Evolutionary conservation across 768 basidiomycete species (phyloP), one percentile per base, ranked within the genome.

Genomic region (Lactarius hatsudake): DNA sequence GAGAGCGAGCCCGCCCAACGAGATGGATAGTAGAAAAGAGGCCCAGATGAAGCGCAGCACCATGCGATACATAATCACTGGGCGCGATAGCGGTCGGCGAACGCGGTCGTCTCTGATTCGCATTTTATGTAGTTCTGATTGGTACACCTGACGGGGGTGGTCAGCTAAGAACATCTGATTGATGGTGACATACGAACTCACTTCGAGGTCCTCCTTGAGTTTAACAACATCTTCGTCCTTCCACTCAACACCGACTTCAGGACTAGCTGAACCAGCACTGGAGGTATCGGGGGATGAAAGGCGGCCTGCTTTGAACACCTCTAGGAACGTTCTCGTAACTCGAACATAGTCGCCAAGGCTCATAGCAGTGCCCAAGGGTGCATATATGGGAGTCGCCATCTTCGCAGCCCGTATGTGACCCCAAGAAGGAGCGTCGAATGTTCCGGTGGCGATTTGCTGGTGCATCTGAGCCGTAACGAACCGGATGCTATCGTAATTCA

Each of bases 21-120:
- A 91, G 63, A 94, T 78, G 2, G 79, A 72, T 70, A 88, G 79
- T 48, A 96, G 82, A 73, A 84, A 79, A 42, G 83, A 64, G 13
- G 86, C 81, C 88, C 90, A 92, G 10, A 75, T 62, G 20, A 90
- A 73, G 28, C 94, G 86, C 57, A 94, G 78, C 40, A 81, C 5
- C 74, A 95, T 83, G 38, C 94, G 84, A 36, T 82, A 81, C 30
- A 90, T 61, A 34, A 93, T 86, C 36, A 79, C 80, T 23, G 73
- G 81, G 45, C 83, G 81, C 30, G 78, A 75, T 20, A 91, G 79
- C 5, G 87, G 87, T 48, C 84, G 82, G 55, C 91, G 85, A 60
- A 94, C 86, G 48, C 94, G 86, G 75, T 95, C 93, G 71, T 96
- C 94, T 74, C 92, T 95, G 75, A 96, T 83, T 18, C 89, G 86